These are phyloP conservation scores for Leccinum insolens DNA, from an alignment of 1,284 basidiomycete species.

Conservation along the genomic window DNA sequence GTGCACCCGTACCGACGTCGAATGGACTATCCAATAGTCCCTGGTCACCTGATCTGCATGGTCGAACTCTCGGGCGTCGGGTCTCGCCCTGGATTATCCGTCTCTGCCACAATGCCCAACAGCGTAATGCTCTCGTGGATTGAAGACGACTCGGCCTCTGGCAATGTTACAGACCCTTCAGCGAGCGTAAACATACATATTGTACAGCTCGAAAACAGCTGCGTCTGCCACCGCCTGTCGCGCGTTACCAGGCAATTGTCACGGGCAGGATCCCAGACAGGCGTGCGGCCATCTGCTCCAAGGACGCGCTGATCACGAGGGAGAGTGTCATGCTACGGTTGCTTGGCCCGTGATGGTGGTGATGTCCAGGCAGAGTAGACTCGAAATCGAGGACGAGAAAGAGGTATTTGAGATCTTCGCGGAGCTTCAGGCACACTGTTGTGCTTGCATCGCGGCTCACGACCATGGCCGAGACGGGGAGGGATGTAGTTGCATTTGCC, in stretches of 20 bases:
- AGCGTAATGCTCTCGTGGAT: conserved; percentile 21
- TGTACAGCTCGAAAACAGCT: conserved; percentile 57
- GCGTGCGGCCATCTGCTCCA: conserved; percentile 44
- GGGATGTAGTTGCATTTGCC: conserved; percentile 26
- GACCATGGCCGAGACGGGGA: conserved; percentile 24
- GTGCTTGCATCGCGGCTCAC: conserved; percentile 22
- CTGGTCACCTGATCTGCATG: conserved; percentile 4
- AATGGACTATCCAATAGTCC: background rate
- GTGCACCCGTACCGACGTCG: background rate
- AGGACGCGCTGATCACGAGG: conserved; percentile 34
- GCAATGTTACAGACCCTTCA: background rate
- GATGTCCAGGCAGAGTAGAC: background rate
- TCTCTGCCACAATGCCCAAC: conserved; percentile 15
- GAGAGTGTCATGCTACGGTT: background rate
- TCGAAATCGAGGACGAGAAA: conserved; percentile 26
- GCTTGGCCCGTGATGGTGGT: background rate
- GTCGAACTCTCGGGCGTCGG: background rate
- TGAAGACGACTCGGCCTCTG: conserved; percentile 11
- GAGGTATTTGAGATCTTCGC: conserved; percentile 20
- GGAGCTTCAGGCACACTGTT: conserved; percentile 24
- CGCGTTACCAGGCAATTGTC: conserved; percentile 47
- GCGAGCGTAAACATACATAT: conserved; percentile 51
- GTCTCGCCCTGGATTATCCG: conserved; percentile 4
- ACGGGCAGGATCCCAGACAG: conserved; percentile 51
- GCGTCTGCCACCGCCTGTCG: conserved; percentile 58